Evolutionary conservation across 2,329 filamentous ascomycete species (phyloP).

Genomic region (Penicillium sumatraense): DNA sequence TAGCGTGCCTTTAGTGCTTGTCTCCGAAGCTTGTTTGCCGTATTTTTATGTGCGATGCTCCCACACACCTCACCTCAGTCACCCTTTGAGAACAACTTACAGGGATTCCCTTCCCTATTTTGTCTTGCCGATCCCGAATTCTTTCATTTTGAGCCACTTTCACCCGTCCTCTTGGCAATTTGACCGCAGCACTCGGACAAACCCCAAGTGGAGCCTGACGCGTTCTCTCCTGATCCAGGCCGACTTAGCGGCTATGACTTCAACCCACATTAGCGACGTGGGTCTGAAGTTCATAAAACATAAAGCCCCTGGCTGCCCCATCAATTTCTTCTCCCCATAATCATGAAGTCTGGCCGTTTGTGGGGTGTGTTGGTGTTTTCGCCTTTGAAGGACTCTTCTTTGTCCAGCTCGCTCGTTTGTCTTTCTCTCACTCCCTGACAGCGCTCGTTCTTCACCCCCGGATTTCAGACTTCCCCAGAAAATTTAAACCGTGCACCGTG

Average conservation of each 20-base stretch:
- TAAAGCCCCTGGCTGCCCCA: not conserved
- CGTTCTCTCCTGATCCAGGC: slow-evolving; percentile 5
- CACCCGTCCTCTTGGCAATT: slow-evolving; percentile 4
- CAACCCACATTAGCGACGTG: slow-evolving; percentile 25
- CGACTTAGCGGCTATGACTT: slow-evolving; percentile 16
- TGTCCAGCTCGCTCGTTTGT: not conserved
- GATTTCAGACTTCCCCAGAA: not conserved
- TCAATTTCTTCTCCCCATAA: not conserved
- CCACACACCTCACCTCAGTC: too few relatives aligned
- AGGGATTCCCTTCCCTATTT: not conserved
- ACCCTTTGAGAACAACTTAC: too few relatives aligned
- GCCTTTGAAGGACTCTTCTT: slow-evolving; percentile 1
- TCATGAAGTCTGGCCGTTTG: slow-evolving; percentile 15
- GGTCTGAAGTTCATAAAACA: slow-evolving; percentile 15
- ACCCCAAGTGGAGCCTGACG: slow-evolving; percentile 10
- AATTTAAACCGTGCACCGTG: not conserved
- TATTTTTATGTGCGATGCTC: too few relatives aligned
- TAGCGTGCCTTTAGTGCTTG: too few relatives aligned
- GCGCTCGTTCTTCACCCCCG: not conserved
- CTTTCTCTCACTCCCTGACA: not conserved
- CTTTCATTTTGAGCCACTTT: too few relatives aligned
- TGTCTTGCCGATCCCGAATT: not conserved
- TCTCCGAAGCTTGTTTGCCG: too few relatives aligned
- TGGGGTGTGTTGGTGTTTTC: too few relatives aligned
- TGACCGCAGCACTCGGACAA: not conserved